Base-by-base conservation (phyloP, 2,329 filamentous ascomycete species). In the Podosphaera aphanis region DNA sequence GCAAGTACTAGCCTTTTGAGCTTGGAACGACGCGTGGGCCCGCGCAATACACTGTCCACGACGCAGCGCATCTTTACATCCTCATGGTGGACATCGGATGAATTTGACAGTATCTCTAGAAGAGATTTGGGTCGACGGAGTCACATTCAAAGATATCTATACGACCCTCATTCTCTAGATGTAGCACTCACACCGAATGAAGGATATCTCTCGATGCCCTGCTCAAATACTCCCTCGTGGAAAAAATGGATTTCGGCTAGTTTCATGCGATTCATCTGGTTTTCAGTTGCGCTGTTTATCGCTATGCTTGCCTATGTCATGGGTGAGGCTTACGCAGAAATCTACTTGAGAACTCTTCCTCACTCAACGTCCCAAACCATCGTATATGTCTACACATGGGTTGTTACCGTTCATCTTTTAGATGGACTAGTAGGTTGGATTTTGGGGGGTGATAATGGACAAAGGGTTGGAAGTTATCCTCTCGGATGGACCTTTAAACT, bases 401-500 rank as follows among this genome's bases (percentile, higher is more conserved):
- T 79, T 8, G 64, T 69, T 25, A 79, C 74, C 1, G 74, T 80
- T 7, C 71, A 79, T 49, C 59, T 79, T 20, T 63, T 80, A 6
- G 76, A 80, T 55, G 70, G 68, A 2, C 60, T 78, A 47, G 77
- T 74, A 0, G 75, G 73, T 1, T 80, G 73, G 72, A 76, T 79
- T 42, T 59, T 80, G 35, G 75, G 76, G 39, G 74, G 71, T 35
- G 71, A 69, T 45, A 72, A 79, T 52, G 75, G 76, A 42, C 72
- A 79, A 56, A 65, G 75, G 27, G 76, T 80, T 1, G 74, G 75
- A 35, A 78, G 73, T 56, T 80, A 80, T 54, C 76, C 76, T n/a
- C 59, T 80, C 47, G 76, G 73, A 51, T 80, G 74, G 71, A 70
- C 78, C 37, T 80, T 80, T 54, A 80, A 80, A 58, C 65, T 80